Evolutionary conservation across 139 green algal genomes (phyloP).

Genomic region (Closterium sp.): DNA sequence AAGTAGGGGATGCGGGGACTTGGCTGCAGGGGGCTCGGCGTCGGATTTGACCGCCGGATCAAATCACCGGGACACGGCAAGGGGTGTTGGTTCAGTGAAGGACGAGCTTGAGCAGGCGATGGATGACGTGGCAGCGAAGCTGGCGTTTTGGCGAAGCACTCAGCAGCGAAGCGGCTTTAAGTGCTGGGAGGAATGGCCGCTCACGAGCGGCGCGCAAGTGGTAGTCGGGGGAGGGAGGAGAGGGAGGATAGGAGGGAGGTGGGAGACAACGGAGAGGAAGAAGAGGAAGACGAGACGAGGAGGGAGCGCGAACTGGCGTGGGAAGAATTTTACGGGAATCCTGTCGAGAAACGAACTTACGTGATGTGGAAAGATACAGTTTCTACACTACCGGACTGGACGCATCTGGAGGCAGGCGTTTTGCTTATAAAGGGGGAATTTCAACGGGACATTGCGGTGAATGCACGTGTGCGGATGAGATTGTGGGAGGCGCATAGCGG

Average conservation of each 20-base stretch:
- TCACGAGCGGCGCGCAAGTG: neutral
- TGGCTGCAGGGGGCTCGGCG: too few species aligned
- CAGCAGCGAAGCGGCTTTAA: neutral
- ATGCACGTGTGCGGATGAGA: too few species aligned
- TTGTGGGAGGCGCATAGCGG: neutral
- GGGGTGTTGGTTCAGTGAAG: neutral
- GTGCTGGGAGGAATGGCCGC: neutral
- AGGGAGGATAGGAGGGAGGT: neutral
- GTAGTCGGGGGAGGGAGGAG: neutral
- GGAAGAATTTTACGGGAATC: neutral
- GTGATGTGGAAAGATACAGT: neutral
- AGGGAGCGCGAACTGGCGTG: neutral
- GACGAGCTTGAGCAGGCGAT: neutral
- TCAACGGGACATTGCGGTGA: too few species aligned
- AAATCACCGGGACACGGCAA: neutral
- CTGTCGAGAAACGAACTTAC: neutral
- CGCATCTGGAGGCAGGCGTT: neutral
- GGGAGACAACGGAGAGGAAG: neutral
- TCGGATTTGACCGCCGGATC: neutral
- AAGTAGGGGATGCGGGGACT: neutral
- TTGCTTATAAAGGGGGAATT: neutral
- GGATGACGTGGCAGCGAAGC: neutral
- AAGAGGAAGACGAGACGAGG: neutral
- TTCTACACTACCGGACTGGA: neutral
- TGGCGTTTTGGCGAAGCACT: neutral